Conservation (phyloP, 139 green algal species). For the Chlorella sp. region DNA sequence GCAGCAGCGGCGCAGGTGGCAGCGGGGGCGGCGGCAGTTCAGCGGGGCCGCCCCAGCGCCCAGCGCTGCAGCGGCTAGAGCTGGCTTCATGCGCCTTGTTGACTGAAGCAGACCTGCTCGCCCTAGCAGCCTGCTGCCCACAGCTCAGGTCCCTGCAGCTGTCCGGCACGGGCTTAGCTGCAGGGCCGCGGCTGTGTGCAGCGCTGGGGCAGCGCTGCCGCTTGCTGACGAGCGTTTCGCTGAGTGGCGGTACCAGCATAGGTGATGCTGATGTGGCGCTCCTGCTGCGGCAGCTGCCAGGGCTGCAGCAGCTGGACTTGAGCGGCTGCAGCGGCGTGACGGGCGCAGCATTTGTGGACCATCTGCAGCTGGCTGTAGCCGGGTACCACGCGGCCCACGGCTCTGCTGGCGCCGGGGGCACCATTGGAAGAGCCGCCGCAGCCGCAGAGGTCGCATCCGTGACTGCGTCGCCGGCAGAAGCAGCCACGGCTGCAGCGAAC, state of each 20-base stretch:
- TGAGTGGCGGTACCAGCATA: background rate
- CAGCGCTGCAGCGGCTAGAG: conserved; percentile 10
- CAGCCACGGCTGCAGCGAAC: background rate
- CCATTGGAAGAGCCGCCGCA: too few species aligned
- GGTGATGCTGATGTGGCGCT: conserved; percentile 10
- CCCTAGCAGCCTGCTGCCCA: conserved; percentile 6
- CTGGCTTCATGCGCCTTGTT: background rate
- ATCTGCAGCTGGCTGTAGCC: background rate
- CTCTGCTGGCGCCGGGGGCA: too few species aligned
- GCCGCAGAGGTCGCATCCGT: too few species aligned
- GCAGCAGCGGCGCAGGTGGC: background rate
- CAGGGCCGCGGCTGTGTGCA: background rate
- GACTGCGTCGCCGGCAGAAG: background rate
- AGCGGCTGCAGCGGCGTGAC: background rate
- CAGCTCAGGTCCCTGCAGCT: conserved; percentile 24
- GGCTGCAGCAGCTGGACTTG: conserved; percentile 19
- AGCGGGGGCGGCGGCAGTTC: background rate
- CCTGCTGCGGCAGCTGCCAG: conserved; percentile 13
- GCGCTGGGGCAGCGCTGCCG: conserved; percentile 2
- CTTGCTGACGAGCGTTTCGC: background rate
- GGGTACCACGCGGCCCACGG: background rate
- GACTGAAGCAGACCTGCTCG: background rate
- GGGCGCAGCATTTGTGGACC: background rate
- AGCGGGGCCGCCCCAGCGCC: background rate
- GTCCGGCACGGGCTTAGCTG: background rate